Conservation (phyloP, 75 land plant species). For the Selaginella tamariscina region DNA sequence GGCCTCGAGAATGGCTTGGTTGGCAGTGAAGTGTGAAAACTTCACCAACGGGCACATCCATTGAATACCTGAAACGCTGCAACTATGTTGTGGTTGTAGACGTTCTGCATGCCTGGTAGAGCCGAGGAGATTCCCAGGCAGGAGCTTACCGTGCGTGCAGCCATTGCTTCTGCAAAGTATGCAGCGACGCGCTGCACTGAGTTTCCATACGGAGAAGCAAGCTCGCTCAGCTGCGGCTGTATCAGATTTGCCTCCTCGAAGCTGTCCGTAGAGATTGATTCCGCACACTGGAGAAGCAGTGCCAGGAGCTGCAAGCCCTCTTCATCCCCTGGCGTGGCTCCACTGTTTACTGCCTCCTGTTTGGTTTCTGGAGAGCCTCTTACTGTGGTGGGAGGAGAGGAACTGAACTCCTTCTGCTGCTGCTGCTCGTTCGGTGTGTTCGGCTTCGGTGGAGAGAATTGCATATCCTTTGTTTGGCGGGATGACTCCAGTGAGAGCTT, state of each 20-base stretch:
- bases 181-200: constrained; percentile 89
- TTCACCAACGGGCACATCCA: constrained; percentile 82
- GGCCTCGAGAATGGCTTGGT: constrained; percentile 94
- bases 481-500: background rate
- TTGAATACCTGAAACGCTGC: constrained; percentile 90
- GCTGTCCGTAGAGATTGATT: constrained; percentile 70
- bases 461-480: no score
- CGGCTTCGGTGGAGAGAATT: background rate
- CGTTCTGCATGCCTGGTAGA: constrained; percentile 32
- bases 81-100: constrained; percentile 39
- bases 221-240: constrained; percentile 61
- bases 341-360: background rate
- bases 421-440: background rate
- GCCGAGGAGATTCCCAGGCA: constrained; percentile 69
- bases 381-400: background rate
- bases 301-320: constrained; percentile 78
- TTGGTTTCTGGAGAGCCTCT: background rate
- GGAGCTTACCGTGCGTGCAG: constrained; percentile 62
- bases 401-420: background rate
- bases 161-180: constrained; percentile 93
- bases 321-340: constrained; percentile 29
- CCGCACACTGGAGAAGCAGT: constrained; percentile 86
- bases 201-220: constrained; percentile 73
- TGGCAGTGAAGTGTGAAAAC: constrained; percentile 96
- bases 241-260: constrained; percentile 63